A percentile compares a stretch with the other conserved stretches of the same genome.
phyloP scores from a whole-genome alignment of 768 basidiomycete species.

The Mycena floridula region DNA sequence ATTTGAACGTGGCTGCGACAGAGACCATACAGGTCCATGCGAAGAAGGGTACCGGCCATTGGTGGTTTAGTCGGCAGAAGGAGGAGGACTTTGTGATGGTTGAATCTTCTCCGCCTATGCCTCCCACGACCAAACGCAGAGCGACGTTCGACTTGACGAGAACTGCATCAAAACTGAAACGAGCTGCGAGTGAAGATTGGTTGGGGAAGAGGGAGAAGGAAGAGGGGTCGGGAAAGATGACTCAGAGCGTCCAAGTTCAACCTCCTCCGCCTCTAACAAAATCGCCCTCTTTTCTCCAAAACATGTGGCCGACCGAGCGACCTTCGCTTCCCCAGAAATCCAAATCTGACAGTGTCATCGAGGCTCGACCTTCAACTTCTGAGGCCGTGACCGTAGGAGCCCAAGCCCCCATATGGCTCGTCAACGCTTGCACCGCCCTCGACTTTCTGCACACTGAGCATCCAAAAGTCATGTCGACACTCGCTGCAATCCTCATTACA shows the following conservation, averaged over 20 bases:
- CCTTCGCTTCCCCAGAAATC: constrained; percentile 29
- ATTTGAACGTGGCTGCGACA: constrained; percentile 53
- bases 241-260: too few relatives aligned
- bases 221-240: background rate
- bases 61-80: constrained; percentile 49
- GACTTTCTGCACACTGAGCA: constrained; percentile 72
- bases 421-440: constrained; percentile 72
- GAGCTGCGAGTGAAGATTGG: background rate
- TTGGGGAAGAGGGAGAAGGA: background rate
- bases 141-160: constrained; percentile 10
- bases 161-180: background rate
- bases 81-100: constrained; percentile 22
- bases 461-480: constrained; percentile 66
- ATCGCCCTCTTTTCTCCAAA: background rate
- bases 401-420: constrained; percentile 68
- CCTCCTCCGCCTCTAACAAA: constrained; percentile 1
- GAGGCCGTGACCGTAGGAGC: constrained; percentile 35
- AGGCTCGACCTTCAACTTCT: background rate
- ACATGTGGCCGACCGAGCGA: constrained; percentile 3
- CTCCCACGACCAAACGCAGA: constrained; percentile 16
- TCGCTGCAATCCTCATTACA: constrained; percentile 75
- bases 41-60: constrained; percentile 38
- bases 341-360: constrained; percentile 24
- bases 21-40: constrained; percentile 57
- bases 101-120: constrained; percentile 8